These are phyloP conservation scores for Escovopsis sp. DNA, from an alignment of 2,329 filamentous ascomycete species.

Conservation along the genomic window DNA sequence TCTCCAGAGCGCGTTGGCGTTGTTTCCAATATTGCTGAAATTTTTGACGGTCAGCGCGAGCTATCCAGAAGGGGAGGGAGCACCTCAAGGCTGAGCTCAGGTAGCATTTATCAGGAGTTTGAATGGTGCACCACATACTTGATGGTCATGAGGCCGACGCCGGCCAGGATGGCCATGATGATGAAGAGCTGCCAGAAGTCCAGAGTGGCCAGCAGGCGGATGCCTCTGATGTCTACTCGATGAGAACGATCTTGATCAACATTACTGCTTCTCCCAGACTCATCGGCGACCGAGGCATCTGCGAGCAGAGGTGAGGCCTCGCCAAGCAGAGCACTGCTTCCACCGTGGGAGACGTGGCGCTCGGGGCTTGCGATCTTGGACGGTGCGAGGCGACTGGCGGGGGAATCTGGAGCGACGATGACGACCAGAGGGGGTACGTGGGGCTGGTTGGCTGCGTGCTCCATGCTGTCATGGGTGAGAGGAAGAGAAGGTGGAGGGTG, in stretches of 20 bases:
- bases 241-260: constrained; percentile 61
- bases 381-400: constrained; percentile 8
- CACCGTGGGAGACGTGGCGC: constrained; percentile 4
- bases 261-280: constrained; percentile 41
- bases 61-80: neutral
- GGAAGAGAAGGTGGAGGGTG: too few species aligned
- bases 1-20: constrained; percentile 75
- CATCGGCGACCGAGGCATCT: constrained; percentile 35
- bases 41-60: neutral
- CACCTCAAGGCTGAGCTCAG: neutral
- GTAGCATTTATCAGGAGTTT: too few species aligned
- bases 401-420: neutral
- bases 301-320: constrained; percentile 76
- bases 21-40: constrained; percentile 80
- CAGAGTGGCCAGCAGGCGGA: constrained; percentile 51
- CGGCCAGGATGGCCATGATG: constrained; percentile 80
- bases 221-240: constrained; percentile 80
- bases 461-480: neutral
- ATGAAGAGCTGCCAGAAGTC: constrained; percentile 88
- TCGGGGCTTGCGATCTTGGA: neutral
- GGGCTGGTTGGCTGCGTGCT: neutral
- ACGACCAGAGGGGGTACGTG: neutral
- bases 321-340: constrained; percentile 33
- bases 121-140: constrained; percentile 59
- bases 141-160: constrained; percentile 95